A percentile compares a stretch with the other conserved stretches of the same genome.
Conservation (phyloP, 106 monocot species). For the Platanthera guangdongensis region DNA sequence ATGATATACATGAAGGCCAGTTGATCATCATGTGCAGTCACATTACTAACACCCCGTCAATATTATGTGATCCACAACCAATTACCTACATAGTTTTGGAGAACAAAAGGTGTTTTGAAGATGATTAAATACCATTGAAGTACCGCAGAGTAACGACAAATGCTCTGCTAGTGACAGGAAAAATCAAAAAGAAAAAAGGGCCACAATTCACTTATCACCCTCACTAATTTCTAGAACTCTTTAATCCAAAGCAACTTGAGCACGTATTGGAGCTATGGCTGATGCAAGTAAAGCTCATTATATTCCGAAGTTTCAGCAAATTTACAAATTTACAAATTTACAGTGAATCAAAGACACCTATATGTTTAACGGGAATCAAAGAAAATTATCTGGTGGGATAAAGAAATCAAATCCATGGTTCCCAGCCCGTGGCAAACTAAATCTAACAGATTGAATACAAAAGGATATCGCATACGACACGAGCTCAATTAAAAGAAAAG, state of each 20-base stretch:
- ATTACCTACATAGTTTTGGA: neutral
- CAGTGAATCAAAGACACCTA: neutral
- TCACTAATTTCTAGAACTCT: neutral
- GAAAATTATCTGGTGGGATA: neutral
- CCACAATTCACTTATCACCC: neutral
- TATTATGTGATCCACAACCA: neutral
- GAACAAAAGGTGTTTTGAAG: neutral
- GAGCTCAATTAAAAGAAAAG: neutral
- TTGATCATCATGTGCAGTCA: too few relatives aligned
- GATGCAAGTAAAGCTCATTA: neutral
- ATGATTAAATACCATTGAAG: neutral
- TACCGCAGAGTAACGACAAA: neutral
- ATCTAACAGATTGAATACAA: neutral
- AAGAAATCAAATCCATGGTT: neutral
- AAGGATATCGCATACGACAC: neutral
- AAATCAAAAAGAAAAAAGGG: neutral
- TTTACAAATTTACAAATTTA: neutral
- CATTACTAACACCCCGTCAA: neutral
- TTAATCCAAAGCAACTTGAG: neutral
- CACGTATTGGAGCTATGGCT: neutral
- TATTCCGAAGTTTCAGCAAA: neutral
- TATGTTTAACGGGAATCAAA: neutral
- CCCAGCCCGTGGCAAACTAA: neutral
- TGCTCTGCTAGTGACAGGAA: neutral
- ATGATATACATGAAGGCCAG: too few relatives aligned